These are phyloP conservation scores for Amaranthus hypochondriacus DNA, from an alignment of 148 eudicot species.

Conservation along the genomic window DNA sequence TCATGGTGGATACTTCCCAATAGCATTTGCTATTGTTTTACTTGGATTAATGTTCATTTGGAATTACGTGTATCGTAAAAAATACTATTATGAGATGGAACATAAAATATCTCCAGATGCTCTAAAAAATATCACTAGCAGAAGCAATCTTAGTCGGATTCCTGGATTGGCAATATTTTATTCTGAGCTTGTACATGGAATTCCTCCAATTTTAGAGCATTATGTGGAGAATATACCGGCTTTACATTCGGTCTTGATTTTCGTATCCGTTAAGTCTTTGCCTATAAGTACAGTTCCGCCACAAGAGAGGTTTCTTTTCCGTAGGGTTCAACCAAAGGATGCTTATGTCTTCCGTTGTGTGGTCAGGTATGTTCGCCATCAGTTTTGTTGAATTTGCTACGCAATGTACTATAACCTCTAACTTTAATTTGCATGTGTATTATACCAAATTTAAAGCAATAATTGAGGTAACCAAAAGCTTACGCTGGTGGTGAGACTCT, in stretches of 20 bases:
- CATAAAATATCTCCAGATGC: constrained; percentile 55
- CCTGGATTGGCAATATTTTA: constrained; percentile 70
- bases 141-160: constrained; percentile 29
- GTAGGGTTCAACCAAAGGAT: constrained; percentile 50
- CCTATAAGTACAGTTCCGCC: constrained; percentile 53
- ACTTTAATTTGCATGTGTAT: too few species aligned
- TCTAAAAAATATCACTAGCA: constrained; percentile 33
- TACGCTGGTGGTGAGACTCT: too few species aligned
- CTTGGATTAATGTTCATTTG: constrained; percentile 55
- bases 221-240: constrained; percentile 60
- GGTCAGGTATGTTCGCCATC: constrained; percentile 32
- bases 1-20: constrained; percentile 64
- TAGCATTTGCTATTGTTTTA: constrained; percentile 42
- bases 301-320: constrained; percentile 56
- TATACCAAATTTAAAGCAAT: too few species aligned
- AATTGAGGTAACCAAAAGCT: too few species aligned
- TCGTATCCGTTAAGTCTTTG: constrained; percentile 55
- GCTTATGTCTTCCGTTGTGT: constrained; percentile 57
- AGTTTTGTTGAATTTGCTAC: too few species aligned
- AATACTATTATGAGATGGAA: constrained; percentile 56
- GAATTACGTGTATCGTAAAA: constrained; percentile 56
- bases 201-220: constrained; percentile 81
- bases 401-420: too few species aligned
- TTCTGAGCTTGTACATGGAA: constrained; percentile 72
- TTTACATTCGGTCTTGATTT: constrained; percentile 53